A percentile compares a stretch with the other conserved stretches of the same genome.
Conservation (phyloP, 805 yeast species). For the Limtongia smithiae region DNA sequence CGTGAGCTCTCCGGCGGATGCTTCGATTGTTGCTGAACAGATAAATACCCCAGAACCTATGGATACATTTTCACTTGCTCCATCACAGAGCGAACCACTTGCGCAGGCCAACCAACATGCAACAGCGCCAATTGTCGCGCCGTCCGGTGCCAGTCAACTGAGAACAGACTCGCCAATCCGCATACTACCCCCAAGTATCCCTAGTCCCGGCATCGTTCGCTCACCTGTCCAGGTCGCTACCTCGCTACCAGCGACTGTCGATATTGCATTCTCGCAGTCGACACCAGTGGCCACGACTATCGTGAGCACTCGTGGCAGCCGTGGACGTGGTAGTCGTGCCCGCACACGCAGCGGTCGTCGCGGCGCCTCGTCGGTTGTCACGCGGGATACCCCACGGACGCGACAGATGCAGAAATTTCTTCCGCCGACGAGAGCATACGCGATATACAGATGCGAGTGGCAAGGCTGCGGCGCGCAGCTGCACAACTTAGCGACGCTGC, state of each 20-base stretch:
- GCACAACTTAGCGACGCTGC: not conserved
- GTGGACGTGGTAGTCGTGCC: not conserved
- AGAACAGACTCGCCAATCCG: not conserved
- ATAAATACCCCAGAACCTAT: no score
- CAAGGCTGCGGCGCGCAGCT: not conserved
- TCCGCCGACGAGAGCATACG: no score
- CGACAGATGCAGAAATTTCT: not conserved
- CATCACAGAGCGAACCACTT: no score
- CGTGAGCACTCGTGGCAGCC: not conserved
- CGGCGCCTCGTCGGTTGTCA: not conserved
- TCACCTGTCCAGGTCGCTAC: not conserved
- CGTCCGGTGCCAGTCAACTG: no score
- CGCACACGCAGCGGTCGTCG: not conserved
- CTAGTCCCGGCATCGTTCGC: not conserved
- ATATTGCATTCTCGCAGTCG: not conserved
- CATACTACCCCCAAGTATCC: no score
- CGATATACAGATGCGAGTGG: conserved; percentile 2
- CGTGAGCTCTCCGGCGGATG: no score
- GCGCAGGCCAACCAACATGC: no score
- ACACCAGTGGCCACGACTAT: not conserved
- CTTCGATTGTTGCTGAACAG: no score
- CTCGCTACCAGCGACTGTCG: not conserved
- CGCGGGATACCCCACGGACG: not conserved
- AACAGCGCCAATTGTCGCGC: no score
- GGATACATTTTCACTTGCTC: no score